Evolutionary conservation across 495 filamentous ascomycete species (phyloP).

Genomic region (Penicillium odoratum): DNA sequence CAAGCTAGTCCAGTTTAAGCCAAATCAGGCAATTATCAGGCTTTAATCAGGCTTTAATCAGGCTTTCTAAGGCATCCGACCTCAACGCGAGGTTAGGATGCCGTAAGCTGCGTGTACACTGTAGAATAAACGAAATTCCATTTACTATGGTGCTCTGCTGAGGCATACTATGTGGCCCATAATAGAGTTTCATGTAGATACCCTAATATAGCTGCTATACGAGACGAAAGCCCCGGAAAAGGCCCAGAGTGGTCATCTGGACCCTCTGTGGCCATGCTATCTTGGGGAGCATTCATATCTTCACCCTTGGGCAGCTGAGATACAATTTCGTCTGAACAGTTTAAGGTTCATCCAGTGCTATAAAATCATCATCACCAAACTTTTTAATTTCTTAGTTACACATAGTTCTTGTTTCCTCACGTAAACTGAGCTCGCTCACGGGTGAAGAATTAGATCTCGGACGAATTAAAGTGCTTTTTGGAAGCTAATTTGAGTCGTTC

Average conservation of each 20-base stretch:
- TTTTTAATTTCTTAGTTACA: conserved; percentile 7
- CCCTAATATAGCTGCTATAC: neutral
- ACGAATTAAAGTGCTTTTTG: conserved; percentile 1
- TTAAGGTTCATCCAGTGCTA: conserved; percentile 4
- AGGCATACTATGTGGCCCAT: too few species aligned
- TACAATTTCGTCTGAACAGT: conserved; percentile 3
- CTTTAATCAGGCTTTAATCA: too few species aligned
- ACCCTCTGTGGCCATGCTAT: too few species aligned
- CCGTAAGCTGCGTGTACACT: too few species aligned
- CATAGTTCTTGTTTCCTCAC: neutral
- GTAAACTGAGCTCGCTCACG: neutral
- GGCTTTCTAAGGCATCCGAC: too few species aligned
- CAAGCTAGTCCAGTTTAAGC: too few species aligned
- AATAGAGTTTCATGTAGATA: conserved; percentile 1
- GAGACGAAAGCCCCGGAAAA: neutral
- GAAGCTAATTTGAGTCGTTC: conserved; percentile 6
- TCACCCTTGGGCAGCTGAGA: neutral
- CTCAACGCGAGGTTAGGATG: too few species aligned
- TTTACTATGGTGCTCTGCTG: too few species aligned
- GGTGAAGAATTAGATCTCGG: too few species aligned
- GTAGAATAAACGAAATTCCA: too few species aligned
- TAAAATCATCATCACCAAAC: conserved; percentile 4
- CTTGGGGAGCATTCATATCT: neutral
- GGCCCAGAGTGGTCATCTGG: neutral
- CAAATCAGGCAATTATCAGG: too few species aligned